Conservation (phyloP, 257 asterid species). For the Solanum corneliomulleri region DNA sequence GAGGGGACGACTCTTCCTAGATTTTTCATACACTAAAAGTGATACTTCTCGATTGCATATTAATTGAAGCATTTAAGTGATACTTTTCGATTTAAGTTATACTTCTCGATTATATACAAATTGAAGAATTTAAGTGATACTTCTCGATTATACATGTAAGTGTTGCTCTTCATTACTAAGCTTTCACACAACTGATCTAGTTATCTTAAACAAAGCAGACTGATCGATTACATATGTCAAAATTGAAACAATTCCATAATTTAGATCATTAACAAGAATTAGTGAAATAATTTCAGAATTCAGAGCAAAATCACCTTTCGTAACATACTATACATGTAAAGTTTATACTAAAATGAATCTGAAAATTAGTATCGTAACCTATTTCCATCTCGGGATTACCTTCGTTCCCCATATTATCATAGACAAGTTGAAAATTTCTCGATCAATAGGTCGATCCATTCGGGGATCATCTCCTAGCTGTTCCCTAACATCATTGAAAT, state of each 20-base stretch:
- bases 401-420: neutral
- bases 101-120: neutral
- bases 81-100: neutral
- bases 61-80: neutral
- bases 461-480: neutral
- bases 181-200: too few relatives aligned
- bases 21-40: neutral
- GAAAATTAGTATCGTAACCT: neutral
- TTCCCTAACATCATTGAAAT: neutral
- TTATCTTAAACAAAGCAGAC: too few relatives aligned
- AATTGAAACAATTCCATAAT: too few relatives aligned
- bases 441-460: neutral
- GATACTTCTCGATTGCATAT: neutral
- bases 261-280: too few relatives aligned
- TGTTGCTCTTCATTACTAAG: too few relatives aligned
- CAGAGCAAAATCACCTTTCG: too few relatives aligned
- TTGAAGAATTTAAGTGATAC: neutral
- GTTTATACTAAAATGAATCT: neutral
- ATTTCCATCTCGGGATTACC: neutral
- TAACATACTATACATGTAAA: too few relatives aligned
- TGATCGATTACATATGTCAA: too few relatives aligned
- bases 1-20: neutral
- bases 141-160: neutral
- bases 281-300: too few relatives aligned
- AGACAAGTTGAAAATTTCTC: neutral